Base-by-base conservation (phyloP, 768 basidiomycete genomes). In the Russula abietina region DNA sequence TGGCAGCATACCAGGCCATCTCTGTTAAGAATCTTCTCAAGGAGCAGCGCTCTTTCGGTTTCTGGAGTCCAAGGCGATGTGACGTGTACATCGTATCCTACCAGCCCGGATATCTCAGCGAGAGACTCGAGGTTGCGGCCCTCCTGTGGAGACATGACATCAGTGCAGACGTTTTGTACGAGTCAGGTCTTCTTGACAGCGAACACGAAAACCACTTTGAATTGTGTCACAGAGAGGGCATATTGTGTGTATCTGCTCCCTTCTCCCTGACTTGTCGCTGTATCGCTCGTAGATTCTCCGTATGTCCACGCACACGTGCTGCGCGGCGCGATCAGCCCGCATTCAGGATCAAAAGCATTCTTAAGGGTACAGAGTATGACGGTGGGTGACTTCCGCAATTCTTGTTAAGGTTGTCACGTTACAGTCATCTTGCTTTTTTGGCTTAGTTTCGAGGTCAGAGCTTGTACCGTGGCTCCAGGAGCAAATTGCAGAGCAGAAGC, bases 111-210 rank as follows among this genome's bases (percentile, higher is more conserved):
- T 80, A 85, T 69, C 75, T 93, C 39, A 83, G 85, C 65, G 91
- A 92, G 56, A 80, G 91, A 48, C 79, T 93, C 19, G 89, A 93
- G 68, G 81, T 91, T 2, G 88, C 84, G 14, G 77, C 89, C 0
- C 81, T 86, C 55, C 75, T 93, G 38, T 93, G 91, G 91, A 80
- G 84, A 69, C 79, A 91, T 68, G 84, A 83, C 55, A 92, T 93
- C 71, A 91, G 89, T 67, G 87, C 90, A 0, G 91, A 93, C 73
- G 76, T 93, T 58, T 91, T 93, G 88, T 93, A 93, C 68, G 91
- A 93, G 64, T 80, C 82, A 2, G 87, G 83, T 14, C 70, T 92
- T 45, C 76, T 78, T 6, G 85, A 86, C 59, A 71, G 75, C 4
- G 86, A 87, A 54, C 81, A 83, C 60, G 87, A 89, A 73, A 83